These are phyloP conservation scores for Phaeosphaeriaceae sp. DNA, from an alignment of 2,329 filamentous ascomycete species.

Conservation along the genomic window DNA sequence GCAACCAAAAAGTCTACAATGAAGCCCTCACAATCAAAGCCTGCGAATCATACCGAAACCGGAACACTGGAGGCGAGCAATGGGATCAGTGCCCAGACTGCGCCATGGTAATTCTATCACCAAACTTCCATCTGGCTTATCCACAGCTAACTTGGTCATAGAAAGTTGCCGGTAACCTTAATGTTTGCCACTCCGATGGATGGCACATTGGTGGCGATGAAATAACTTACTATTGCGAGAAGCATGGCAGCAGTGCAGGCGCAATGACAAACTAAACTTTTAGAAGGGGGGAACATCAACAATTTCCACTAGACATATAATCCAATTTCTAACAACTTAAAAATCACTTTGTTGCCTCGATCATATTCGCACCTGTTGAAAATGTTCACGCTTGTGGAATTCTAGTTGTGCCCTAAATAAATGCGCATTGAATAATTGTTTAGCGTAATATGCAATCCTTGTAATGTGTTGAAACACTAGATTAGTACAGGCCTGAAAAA, in stretches of 20 bases:
- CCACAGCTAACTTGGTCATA: conserved; percentile 7
- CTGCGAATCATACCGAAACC: conserved; percentile 27
- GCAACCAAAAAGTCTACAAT: conserved; percentile 30
- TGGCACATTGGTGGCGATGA: conserved; percentile 40
- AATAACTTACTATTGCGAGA: conserved; percentile 33
- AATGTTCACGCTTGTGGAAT: too few species aligned
- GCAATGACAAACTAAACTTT: conserved; percentile 12
- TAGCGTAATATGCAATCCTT: too few species aligned
- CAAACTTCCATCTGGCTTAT: background rate
- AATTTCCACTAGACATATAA: too few species aligned
- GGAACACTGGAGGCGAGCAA: conserved; percentile 33
- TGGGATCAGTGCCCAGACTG: conserved; percentile 41
- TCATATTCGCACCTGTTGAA: too few species aligned
- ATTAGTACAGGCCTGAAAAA: too few species aligned
- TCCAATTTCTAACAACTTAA: too few species aligned
- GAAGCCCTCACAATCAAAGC: conserved; percentile 26
- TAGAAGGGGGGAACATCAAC: too few species aligned
- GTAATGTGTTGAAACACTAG: too few species aligned
- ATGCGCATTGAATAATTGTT: too few species aligned
- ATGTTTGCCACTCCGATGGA: conserved; percentile 27
- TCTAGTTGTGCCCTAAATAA: too few species aligned
- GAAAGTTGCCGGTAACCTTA: conserved; percentile 24
- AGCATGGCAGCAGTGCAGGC: conserved; percentile 21
- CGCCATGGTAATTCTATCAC: conserved; percentile 20
- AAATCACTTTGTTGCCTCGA: too few species aligned